Evolutionary conservation across 805 yeast species (phyloP).

Genomic region (Candida saitoana): DNA sequence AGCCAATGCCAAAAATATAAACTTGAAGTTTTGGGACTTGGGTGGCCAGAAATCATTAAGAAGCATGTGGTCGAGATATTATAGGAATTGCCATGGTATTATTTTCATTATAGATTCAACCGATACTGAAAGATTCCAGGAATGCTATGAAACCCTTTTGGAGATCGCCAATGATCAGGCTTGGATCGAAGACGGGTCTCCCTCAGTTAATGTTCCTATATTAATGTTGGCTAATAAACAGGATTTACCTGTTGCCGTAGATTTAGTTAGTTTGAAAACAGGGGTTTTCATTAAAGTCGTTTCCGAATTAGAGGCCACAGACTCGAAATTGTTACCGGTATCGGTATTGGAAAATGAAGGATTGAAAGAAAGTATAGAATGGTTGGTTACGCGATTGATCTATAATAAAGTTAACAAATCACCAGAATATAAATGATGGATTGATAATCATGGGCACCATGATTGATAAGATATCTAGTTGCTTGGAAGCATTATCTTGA

Average conservation of each 20-base stretch:
- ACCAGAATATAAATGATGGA: constrained; percentile 44
- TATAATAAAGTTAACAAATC: constrained; percentile 60
- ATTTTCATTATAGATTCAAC: constrained; percentile 91
- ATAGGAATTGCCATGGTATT: constrained; percentile 81
- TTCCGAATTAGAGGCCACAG: constrained; percentile 84
- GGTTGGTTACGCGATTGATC: constrained; percentile 73
- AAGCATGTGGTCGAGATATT: constrained; percentile 84
- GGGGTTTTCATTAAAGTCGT: constrained; percentile 78
- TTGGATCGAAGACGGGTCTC: constrained; percentile 29
- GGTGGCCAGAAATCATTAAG: constrained; percentile 92
- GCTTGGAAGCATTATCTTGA: no score
- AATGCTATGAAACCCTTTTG: constrained; percentile 65
- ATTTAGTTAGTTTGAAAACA: constrained; percentile 60
- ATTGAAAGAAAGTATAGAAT: constrained; percentile 78
- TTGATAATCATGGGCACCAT: background rate
- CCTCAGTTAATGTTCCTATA: constrained; percentile 67
- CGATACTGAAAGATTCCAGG: constrained; percentile 76
- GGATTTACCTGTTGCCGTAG: constrained; percentile 55
- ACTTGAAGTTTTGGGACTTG: constrained; percentile 88
- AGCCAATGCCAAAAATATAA: constrained; percentile 38
- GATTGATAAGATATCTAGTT: no score
- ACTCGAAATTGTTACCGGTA: constrained; percentile 83
- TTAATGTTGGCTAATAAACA: constrained; percentile 95
- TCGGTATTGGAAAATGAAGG: constrained; percentile 85
- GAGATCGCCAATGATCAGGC: constrained; percentile 40